Evolutionary conservation across 495 filamentous ascomycete species (phyloP).

Genomic region (Massariosphaeria phaeospora): DNA sequence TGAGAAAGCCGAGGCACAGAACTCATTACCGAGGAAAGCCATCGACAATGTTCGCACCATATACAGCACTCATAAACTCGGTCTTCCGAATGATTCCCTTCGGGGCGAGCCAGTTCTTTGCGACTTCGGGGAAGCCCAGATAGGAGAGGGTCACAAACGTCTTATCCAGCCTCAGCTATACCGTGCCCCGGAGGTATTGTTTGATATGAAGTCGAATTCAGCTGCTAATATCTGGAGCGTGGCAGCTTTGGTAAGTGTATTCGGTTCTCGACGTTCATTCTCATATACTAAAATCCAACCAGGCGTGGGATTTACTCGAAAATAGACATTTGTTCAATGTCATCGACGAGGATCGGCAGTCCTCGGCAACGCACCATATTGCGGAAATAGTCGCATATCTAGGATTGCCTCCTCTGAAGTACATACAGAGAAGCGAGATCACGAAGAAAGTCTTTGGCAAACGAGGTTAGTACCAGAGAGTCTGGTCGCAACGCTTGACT

Average conservation of each 20-base stretch:
- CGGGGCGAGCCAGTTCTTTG: slow-evolving; percentile 27
- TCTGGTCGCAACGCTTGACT: neutral
- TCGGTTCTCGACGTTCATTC: slow-evolving; percentile 1
- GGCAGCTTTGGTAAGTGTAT: slow-evolving; percentile 17
- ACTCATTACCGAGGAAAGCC: slow-evolving; percentile 20
- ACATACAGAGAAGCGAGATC: slow-evolving; percentile 32
- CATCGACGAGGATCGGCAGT: slow-evolving; percentile 18
- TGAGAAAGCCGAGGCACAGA: slow-evolving; percentile 19
- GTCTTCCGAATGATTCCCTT: slow-evolving; percentile 7
- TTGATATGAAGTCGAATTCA: slow-evolving; percentile 28
- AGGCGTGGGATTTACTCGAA: slow-evolving; percentile 23
- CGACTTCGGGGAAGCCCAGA: slow-evolving; percentile 31
- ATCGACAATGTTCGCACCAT: slow-evolving; percentile 23
- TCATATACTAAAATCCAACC: neutral
- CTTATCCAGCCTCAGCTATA: slow-evolving; percentile 26
- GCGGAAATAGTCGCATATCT: slow-evolving; percentile 41
- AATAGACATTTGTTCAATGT: slow-evolving; percentile 18
- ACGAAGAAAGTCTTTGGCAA: slow-evolving; percentile 38
- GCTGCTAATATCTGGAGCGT: slow-evolving; percentile 27
- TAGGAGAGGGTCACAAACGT: slow-evolving; percentile 13
- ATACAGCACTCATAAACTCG: slow-evolving; percentile 20
- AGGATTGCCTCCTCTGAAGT: slow-evolving; percentile 38
- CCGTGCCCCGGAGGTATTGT: slow-evolving; percentile 25
- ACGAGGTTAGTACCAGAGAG: slow-evolving; percentile 30
- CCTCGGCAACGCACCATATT: slow-evolving; percentile 31